Evolutionary conservation across 106 monocot genomes (phyloP), one percentile per base, ranked within the genome.

Genomic region (Xerophyta viscosa): DNA sequence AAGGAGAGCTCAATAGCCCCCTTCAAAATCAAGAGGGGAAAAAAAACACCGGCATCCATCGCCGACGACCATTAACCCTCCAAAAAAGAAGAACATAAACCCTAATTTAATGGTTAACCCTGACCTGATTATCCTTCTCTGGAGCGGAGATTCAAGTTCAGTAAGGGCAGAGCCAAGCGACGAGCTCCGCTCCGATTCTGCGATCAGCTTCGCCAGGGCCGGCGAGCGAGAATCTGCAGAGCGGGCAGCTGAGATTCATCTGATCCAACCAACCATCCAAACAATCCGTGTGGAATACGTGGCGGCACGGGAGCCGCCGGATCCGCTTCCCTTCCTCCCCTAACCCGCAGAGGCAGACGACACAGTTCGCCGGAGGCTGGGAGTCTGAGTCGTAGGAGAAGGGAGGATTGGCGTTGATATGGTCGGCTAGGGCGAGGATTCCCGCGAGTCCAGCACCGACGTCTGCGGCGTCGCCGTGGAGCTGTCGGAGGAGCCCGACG

Each of bases 211-310:
- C 66, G 14, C 37, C 31, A 37, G 58, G 37, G 25, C 53, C 17
- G 17, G 30, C 55, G 26, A 61, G 52, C 42, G 60, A 50, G 27
- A 60, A 60, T 2, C 74, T 60, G 70, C 80, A 80, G 9, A 80
- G 62, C 7, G 74, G 80, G 31, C 74, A 80, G 58, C 48, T 54
- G 24, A 63, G 48, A 26, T 54, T 58, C 56, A 41, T 60, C 21
- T 57, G 74, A 52, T 41, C 48, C 54, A 74, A 31, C 74, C 80
- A 80, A 2, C 62, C 62, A 41, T 74, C 80, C 13, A 80, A 31
- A 44, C 80, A 80, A 45, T 56, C 62, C 21, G 33, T 24, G 57
- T 80, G 80, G 66, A 80, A 80, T 36, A 66, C 70, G 52, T 73
- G 80, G 52, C 60, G 27, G 60, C 72, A 79, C 28, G 41, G 10